Evolutionary conservation across 176 grass and related monocot genomes (phyloP).

Genomic region (Aechmea fasciata): DNA sequence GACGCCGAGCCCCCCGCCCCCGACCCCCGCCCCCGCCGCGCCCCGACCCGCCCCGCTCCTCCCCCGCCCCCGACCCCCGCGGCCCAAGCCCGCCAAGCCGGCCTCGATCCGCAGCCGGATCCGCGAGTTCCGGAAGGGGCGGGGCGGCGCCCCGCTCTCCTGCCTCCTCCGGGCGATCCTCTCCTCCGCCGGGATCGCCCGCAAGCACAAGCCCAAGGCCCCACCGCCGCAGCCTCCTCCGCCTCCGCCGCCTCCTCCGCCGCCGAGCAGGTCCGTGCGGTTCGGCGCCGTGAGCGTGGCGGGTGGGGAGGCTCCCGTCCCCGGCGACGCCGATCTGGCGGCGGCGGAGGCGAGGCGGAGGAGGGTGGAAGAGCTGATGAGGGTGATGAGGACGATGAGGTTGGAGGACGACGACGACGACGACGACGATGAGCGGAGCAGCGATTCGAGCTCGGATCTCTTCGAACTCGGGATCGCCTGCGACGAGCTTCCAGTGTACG

Average conservation of each 20-base stretch:
- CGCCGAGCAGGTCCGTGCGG: background rate
- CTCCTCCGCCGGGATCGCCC: background rate
- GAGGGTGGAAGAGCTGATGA: background rate
- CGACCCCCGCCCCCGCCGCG: background rate
- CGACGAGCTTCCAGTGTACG: background rate
- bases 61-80: background rate
- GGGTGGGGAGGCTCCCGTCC: background rate
- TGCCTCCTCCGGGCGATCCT: background rate
- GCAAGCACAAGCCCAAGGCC: background rate
- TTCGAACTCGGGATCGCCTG: background rate
- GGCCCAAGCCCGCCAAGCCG: background rate
- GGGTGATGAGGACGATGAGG: background rate
- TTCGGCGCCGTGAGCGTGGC: background rate
- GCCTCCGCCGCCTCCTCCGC: background rate
- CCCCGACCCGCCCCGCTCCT: background rate
- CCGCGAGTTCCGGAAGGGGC: background rate
- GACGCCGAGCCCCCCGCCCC: background rate
- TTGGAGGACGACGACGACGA: background rate
- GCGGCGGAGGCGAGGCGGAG: background rate
- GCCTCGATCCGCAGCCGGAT: background rate
- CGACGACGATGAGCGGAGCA: background rate
- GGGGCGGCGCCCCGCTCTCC: background rate
- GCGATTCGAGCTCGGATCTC: conserved; percentile 3
- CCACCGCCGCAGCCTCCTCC: background rate
- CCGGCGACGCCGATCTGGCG: background rate